A percentile compares a stretch with the other conserved stretches of the same genome.
These are phyloP conservation scores for Saraca asoca DNA, from an alignment of 331 rosid genomes.

Conservation along the genomic window DNA sequence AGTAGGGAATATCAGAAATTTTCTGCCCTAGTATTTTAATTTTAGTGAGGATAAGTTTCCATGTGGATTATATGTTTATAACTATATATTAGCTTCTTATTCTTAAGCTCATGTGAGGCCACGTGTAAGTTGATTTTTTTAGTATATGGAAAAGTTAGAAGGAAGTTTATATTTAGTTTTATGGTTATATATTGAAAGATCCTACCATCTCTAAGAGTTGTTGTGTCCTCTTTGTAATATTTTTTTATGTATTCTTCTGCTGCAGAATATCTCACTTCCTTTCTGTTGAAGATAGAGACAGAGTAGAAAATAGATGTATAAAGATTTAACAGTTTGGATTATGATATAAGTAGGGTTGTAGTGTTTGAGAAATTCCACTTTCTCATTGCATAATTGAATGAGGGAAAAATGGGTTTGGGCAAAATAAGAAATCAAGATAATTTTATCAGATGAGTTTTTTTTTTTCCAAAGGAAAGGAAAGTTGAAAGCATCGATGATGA, in stretches of 20 bases:
- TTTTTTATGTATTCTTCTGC: slow-evolving; percentile 14
- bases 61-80: too few relatives aligned
- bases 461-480: not conserved
- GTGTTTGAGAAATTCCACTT: not conserved
- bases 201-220: too few relatives aligned
- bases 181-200: too few relatives aligned
- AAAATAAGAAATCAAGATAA: not conserved
- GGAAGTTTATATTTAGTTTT: not conserved
- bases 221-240: too few relatives aligned
- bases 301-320: not conserved
- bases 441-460: not conserved
- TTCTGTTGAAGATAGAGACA: slow-evolving; percentile 22
- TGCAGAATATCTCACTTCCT: slow-evolving; percentile 39
- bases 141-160: not conserved
- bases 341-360: too few relatives aligned
- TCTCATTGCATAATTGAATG: not conserved
- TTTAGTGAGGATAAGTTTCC: too few relatives aligned
- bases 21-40: too few relatives aligned
- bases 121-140: not conserved
- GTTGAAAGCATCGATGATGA: slow-evolving; percentile 1
- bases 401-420: not conserved
- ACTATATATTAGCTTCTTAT: too few relatives aligned
- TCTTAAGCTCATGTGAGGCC: not conserved
- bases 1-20: too few relatives aligned
- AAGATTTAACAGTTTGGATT: too few relatives aligned